Evolutionary conservation across 2,329 filamentous ascomycete genomes (phyloP).

Genomic region (Fusarium bulbicola): DNA sequence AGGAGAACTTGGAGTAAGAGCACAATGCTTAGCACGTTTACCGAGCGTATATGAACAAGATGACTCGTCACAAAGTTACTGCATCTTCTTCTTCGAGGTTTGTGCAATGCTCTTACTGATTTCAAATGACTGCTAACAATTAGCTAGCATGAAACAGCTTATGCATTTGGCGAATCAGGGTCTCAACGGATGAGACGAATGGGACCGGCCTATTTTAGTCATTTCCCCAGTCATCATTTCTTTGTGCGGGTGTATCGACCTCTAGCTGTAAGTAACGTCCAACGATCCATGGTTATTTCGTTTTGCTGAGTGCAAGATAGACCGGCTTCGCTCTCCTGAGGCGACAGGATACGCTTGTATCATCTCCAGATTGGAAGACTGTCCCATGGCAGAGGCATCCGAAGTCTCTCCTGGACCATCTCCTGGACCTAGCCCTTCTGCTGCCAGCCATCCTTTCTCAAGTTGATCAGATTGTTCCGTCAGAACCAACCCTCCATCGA

Average conservation of each 20-base stretch:
- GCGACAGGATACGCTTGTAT: constrained; percentile 61
- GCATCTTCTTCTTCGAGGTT: constrained; percentile 65
- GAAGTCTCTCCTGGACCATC: constrained; percentile 60
- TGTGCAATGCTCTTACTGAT: constrained; percentile 20
- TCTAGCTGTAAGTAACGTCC: constrained; percentile 56
- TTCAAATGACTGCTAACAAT: constrained; percentile 19
- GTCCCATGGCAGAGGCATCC: constrained; percentile 62
- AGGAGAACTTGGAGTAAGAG: constrained; percentile 53
- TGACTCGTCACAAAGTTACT: constrained; percentile 53
- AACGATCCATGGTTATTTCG: not conserved
- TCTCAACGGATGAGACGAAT: constrained; percentile 48
- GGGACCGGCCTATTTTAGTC: constrained; percentile 58
- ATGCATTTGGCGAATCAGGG: constrained; percentile 51
- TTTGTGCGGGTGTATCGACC: constrained; percentile 65
- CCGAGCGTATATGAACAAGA: constrained; percentile 44
- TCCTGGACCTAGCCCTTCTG: constrained; percentile 61
- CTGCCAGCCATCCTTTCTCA: constrained; percentile 59
- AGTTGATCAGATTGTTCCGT: constrained; percentile 53
- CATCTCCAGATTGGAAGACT: constrained; percentile 60
- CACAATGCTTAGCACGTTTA: constrained; percentile 57
- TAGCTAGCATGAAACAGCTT: constrained; percentile 56
- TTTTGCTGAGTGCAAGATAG: constrained; percentile 44
- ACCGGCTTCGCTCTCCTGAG: constrained; percentile 59
- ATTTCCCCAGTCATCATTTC: constrained; percentile 66
- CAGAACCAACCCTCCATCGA: constrained; percentile 53